Conservation (phyloP, 768 basidiomycete species). For the Kwoniella mangroviensis region DNA sequence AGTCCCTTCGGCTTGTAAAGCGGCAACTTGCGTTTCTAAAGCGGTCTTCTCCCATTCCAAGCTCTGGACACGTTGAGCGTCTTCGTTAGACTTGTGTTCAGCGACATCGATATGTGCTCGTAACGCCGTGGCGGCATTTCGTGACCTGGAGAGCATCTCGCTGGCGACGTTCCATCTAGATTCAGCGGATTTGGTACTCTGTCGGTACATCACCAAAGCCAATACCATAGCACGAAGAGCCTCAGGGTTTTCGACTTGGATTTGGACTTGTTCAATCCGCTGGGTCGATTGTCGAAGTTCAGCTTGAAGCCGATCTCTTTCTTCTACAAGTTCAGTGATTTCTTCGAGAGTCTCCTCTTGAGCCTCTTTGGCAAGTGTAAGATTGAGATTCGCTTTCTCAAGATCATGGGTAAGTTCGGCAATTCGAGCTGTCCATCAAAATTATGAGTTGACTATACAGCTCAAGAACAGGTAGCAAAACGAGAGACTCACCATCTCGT, state of each 20-base stretch:
- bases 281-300: not conserved
- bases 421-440: slow-evolving; percentile 16
- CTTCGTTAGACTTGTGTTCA: not conserved
- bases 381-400: slow-evolving; percentile 15
- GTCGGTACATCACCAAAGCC: slow-evolving; percentile 15
- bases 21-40: not conserved
- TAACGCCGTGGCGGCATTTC: not conserved
- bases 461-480: not conserved
- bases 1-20: not conserved
- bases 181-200: not conserved
- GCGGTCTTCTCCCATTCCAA: slow-evolving; percentile 7
- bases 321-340: slow-evolving; percentile 10
- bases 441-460: slow-evolving; percentile 1
- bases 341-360: slow-evolving; percentile 27
- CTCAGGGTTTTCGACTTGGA: slow-evolving; percentile 1
- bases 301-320: slow-evolving; percentile 15
- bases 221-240: slow-evolving; percentile 9
- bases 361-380: slow-evolving; percentile 21
- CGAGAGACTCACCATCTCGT: slow-evolving; percentile 20
- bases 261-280: not conserved
- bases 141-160: slow-evolving; percentile 4
- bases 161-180: slow-evolving; percentile 5
- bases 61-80: not conserved
- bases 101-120: not conserved
- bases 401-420: slow-evolving; percentile 15